These are phyloP conservation scores for Plasmodium malariae DNA, from an alignment of 169 alveolate species.

Conservation along the genomic window DNA sequence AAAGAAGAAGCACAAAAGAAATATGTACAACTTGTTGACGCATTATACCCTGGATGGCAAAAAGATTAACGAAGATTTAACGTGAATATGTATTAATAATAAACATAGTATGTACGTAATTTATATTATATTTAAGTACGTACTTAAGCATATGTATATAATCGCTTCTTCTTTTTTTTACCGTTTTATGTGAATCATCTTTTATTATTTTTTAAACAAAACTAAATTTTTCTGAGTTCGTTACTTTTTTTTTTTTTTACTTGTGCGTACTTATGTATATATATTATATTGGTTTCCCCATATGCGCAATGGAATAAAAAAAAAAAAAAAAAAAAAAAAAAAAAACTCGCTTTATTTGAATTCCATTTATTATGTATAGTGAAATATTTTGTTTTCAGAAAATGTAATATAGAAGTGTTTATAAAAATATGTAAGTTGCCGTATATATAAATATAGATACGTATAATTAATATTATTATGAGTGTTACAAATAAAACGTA, in stretches of 20 bases:
- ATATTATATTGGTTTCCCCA: not conserved
- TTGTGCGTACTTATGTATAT: not conserved
- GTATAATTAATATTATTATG: no score
- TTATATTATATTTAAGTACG: no score
- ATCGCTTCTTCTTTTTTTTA: no score
- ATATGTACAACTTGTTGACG: constrained; percentile 84
- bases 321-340: no score
- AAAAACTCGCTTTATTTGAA: no score
- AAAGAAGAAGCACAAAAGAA: constrained; percentile 90
- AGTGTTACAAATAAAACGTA: not conserved
- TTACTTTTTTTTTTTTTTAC: no score
- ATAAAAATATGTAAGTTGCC: no score
- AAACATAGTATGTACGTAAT: not conserved
- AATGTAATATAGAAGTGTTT: no score
- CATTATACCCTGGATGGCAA: constrained; percentile 80
- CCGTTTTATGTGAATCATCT: not conserved
- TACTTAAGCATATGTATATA: no score
- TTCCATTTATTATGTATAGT: no score
- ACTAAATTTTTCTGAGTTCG: not conserved
- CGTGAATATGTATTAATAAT: not conserved
- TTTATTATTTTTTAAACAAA: no score
- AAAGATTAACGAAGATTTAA: constrained; percentile 3
- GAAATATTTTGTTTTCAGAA: not conserved
- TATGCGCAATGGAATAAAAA: not conserved
- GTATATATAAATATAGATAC: no score